These are phyloP conservation scores for Hermanozyma aechmeae DNA, from an alignment of 805 yeast species.

Conservation along the genomic window DNA sequence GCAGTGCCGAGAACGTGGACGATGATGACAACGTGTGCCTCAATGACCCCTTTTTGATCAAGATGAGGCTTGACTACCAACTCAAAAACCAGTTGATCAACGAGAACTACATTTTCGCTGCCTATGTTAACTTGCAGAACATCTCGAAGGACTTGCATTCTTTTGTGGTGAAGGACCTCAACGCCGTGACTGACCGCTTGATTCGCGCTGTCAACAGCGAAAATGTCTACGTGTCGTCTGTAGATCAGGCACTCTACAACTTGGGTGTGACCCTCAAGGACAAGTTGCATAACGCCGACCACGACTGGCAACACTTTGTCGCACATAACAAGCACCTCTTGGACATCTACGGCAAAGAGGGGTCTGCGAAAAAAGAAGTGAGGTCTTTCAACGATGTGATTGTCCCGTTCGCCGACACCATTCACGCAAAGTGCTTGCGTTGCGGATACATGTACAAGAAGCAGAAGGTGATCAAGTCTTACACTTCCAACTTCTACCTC, in stretches of 20 bases:
- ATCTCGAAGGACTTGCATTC: constrained; percentile 29
- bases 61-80: constrained; percentile 30
- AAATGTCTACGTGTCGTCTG: constrained; percentile 9
- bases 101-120: constrained; percentile 34
- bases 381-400: constrained; percentile 13
- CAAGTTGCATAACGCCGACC: constrained; percentile 15
- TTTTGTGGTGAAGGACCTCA: constrained; percentile 29
- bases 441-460: constrained; percentile 33
- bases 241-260: constrained; percentile 10
- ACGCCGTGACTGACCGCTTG: constrained; percentile 21
- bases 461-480: constrained; percentile 31
- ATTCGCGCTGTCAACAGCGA: constrained; percentile 19
- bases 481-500: constrained; percentile 26
- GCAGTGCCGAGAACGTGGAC: constrained; percentile 13
- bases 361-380: constrained; percentile 10
- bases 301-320: constrained; percentile 32
- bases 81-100: constrained; percentile 30
- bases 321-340: constrained; percentile 19
- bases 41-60: constrained; percentile 34
- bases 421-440: constrained; percentile 31
- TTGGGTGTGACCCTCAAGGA: constrained; percentile 16
- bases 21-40: constrained; percentile 17
- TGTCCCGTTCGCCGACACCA: constrained; percentile 26
- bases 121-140: constrained; percentile 31
- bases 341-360: constrained; percentile 12